These are phyloP conservation scores for Trichomonascaceae sp. DNA, from an alignment of 1,139 yeast species.

Conservation along the genomic window DNA sequence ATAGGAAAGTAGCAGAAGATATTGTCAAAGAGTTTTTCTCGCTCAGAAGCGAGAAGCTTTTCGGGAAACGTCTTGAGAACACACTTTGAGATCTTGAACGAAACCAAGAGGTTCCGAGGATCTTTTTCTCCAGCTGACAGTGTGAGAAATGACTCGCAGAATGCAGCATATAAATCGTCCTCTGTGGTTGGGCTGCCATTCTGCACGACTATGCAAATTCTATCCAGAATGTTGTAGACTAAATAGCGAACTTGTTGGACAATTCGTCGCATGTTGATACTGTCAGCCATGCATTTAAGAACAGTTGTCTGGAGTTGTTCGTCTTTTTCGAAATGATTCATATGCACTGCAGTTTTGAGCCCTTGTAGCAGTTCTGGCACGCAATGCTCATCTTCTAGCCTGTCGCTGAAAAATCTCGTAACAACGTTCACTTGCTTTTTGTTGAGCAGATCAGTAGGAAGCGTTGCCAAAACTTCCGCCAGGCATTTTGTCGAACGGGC, in stretches of 20 bases:
- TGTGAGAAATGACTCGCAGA: conserved; percentile 45
- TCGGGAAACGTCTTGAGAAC: conserved; percentile 39
- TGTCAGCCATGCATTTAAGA: conserved; percentile 30
- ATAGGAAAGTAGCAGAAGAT: conserved; percentile 94
- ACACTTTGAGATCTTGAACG: conserved; percentile 44
- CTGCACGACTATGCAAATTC: conserved; percentile 23
- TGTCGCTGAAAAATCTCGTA: conserved; percentile 47
- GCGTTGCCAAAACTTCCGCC: conserved; percentile 33
- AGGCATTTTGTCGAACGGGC: conserved; percentile 43
- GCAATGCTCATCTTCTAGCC: conserved; percentile 52
- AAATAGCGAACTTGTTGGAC: conserved; percentile 53
- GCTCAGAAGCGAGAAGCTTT: conserved; percentile 16
- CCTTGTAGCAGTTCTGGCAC: conserved; percentile 43
- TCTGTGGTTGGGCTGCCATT: too few species aligned
- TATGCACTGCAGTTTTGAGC: conserved; percentile 36
- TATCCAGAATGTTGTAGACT: conserved; percentile 40
- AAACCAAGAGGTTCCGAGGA: conserved; percentile 67
- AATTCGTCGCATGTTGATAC: conserved; percentile 47
- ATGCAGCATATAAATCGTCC: conserved; percentile 25
- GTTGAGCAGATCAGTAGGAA: conserved; percentile 32
- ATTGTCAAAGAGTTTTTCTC: conserved; percentile 69
- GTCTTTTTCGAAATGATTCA: conserved; percentile 21
- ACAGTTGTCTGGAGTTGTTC: conserved; percentile 23
- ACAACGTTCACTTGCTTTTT: conserved; percentile 58
- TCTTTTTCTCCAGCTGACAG: conserved; percentile 85